A percentile compares a stretch with the other conserved stretches of the same genome.
Evolutionary conservation across 2,329 filamentous ascomycete genomes (phyloP).

Genomic region (Teratosphaeria destructans): DNA sequence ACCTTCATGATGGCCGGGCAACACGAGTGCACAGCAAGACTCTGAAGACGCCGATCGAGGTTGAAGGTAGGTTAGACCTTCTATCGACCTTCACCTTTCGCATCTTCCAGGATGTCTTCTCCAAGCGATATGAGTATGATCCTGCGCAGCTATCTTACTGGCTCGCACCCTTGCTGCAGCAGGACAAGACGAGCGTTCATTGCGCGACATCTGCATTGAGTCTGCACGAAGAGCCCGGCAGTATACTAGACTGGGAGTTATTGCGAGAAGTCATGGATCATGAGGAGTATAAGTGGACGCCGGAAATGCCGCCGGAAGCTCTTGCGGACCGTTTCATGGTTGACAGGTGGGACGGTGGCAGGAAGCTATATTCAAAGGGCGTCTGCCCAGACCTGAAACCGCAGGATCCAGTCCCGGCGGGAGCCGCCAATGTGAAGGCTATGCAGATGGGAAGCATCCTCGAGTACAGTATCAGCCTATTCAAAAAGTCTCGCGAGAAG

Average conservation of each 20-base stretch:
- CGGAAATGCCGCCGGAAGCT: slow-evolving; percentile 27
- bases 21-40: slow-evolving; percentile 46
- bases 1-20: slow-evolving; percentile 52
- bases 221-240: not conserved
- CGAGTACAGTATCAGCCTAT: slow-evolving; percentile 74
- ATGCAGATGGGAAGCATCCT: slow-evolving; percentile 45
- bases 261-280: slow-evolving; percentile 33
- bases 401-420: slow-evolving; percentile 53
- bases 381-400: slow-evolving; percentile 47
- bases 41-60: slow-evolving; percentile 33
- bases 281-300: slow-evolving; percentile 37
- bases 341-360: slow-evolving; percentile 45
- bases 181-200: not conserved
- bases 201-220: not conserved
- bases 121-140: slow-evolving; percentile 65
- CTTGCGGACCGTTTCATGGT: slow-evolving; percentile 34
- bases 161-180: slow-evolving; percentile 49
- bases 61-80: slow-evolving; percentile 37
- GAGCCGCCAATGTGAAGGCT: slow-evolving; percentile 29
- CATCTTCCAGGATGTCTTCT: slow-evolving; percentile 76
- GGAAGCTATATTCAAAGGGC: slow-evolving; percentile 45
- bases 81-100: slow-evolving; percentile 65
- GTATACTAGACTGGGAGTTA: slow-evolving; percentile 53
- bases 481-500: slow-evolving; percentile 46
- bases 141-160: slow-evolving; percentile 67